Percentiles rank a stretch among this genome's conserved stretches.
phyloP scores from a whole-genome alignment of 1,284 basidiomycete species.

The Amylostereum areolatum region DNA sequence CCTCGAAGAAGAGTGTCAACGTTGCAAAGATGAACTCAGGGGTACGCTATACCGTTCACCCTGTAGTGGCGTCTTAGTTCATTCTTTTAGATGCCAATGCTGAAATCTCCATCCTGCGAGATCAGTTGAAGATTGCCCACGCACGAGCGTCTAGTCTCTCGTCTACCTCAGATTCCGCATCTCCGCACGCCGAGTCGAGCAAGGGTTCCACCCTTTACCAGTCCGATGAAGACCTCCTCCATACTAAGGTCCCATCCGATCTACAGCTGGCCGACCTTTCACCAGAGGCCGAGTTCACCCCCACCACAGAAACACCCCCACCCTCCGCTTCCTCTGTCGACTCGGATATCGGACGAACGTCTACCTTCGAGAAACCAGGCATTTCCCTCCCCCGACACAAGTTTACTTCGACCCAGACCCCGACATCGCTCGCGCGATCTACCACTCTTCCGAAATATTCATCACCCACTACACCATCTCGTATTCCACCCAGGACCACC shows the following conservation, averaged over 20 bases:
- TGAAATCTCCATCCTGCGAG: slow-evolving; percentile 78
- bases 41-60: slow-evolving; percentile 45
- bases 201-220: slow-evolving; percentile 23
- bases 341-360: slow-evolving; percentile 36
- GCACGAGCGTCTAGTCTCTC: slow-evolving; percentile 19
- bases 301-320: slow-evolving; percentile 20
- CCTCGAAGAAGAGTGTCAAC: slow-evolving; percentile 88
- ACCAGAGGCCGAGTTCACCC: slow-evolving; percentile 30
- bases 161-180: slow-evolving; percentile 15
- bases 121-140: slow-evolving; percentile 52
- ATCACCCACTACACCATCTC: slow-evolving; percentile 38
- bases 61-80: slow-evolving; percentile 9
- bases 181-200: slow-evolving; percentile 19
- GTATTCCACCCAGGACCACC: slow-evolving; percentile 39
- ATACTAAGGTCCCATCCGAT: slow-evolving; percentile 51
- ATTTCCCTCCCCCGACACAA: slow-evolving; percentile 41
- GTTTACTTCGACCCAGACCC: slow-evolving; percentile 33
- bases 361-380: slow-evolving; percentile 44
- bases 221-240: slow-evolving; percentile 51
- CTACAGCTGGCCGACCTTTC: slow-evolving; percentile 57
- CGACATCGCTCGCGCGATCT: slow-evolving; percentile 48
- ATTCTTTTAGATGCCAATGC: slow-evolving; percentile 67
- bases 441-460: slow-evolving; percentile 39
- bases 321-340: slow-evolving; percentile 32
- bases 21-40: slow-evolving; percentile 89